phyloP scores from a whole-genome alignment of 352 stramenopile species.

The Phytopythium ostracodes region DNA sequence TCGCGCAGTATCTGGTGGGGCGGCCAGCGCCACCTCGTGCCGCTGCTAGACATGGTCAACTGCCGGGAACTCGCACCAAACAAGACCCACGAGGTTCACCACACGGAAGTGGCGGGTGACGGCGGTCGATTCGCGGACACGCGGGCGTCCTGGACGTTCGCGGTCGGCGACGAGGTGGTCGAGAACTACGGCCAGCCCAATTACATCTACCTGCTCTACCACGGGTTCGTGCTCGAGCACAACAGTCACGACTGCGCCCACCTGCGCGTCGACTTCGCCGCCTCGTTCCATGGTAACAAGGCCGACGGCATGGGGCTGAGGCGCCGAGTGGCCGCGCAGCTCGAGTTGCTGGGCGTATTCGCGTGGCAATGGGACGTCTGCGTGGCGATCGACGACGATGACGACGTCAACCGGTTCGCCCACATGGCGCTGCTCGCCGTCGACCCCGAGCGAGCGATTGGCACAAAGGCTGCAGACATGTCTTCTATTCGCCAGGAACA shows the following conservation, averaged over 20 bases:
- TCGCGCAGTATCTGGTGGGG: constrained; percentile 93
- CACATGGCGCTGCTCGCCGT: neutral
- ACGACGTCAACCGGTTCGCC: neutral
- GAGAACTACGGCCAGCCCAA: constrained; percentile 94
- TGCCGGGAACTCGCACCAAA: constrained; percentile 45
- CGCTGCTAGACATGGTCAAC: constrained; percentile 95
- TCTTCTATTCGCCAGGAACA: neutral
- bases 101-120: constrained; percentile 29
- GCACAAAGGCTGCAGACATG: neutral
- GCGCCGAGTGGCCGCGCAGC: neutral
- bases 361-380: constrained; percentile 6
- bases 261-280: constrained; percentile 36
- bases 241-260: constrained; percentile 88
- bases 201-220: constrained; percentile 92
- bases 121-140: constrained; percentile 54
- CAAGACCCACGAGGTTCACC: constrained; percentile 38
- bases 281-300: neutral
- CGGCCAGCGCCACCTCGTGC: constrained; percentile 87
- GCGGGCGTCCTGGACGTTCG: constrained; percentile 60
- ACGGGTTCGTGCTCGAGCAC: constrained; percentile 83
- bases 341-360: constrained; percentile 7
- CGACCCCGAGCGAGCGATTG: neutral
- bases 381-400: neutral
- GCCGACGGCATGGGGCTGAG: neutral
- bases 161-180: constrained; percentile 70